Conservation (phyloP, 306 rosid species). For the Quercus engelmannii region DNA sequence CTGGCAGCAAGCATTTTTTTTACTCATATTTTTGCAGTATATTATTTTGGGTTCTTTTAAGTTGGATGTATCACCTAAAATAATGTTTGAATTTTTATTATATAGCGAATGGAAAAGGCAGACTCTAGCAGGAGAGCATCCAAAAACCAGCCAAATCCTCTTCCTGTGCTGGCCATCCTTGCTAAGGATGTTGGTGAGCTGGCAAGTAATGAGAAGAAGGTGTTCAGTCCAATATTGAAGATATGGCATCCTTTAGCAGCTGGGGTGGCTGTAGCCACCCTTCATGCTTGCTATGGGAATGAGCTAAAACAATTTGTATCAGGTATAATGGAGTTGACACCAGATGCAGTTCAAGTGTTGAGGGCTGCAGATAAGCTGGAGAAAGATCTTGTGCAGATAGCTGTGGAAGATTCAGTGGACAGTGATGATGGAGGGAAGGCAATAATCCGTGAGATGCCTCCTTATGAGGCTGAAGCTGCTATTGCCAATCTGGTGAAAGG, state of each 20-base stretch:
- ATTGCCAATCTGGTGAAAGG: conserved; percentile 87
- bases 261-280: conserved; percentile 96
- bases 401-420: conserved; percentile 93
- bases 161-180: conserved; percentile 86
- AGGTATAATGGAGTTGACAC: conserved; percentile 80
- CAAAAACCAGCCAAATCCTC: conserved; percentile 80
- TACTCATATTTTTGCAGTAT: not conserved
- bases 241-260: conserved; percentile 97
- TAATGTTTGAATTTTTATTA: conserved; percentile 23
- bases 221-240: conserved; percentile 90
- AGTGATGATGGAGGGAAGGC: conserved; percentile 98
- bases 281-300: conserved; percentile 86
- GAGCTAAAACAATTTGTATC: conserved; percentile 88
- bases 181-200: conserved; percentile 93
- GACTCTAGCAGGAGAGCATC: conserved; percentile 97
- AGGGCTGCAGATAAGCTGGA: conserved; percentile 96
- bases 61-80: conserved; percentile 23
- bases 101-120: conserved; percentile 92
- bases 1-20: conserved; percentile 9
- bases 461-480: conserved; percentile 90
- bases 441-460: conserved; percentile 98
- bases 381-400: conserved; percentile 94
- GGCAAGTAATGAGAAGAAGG: conserved; percentile 72
- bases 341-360: conserved; percentile 91
- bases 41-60: not conserved